These are phyloP conservation scores for Phaeotremella skinneri DNA, from an alignment of 768 basidiomycete species.

Conservation along the genomic window DNA sequence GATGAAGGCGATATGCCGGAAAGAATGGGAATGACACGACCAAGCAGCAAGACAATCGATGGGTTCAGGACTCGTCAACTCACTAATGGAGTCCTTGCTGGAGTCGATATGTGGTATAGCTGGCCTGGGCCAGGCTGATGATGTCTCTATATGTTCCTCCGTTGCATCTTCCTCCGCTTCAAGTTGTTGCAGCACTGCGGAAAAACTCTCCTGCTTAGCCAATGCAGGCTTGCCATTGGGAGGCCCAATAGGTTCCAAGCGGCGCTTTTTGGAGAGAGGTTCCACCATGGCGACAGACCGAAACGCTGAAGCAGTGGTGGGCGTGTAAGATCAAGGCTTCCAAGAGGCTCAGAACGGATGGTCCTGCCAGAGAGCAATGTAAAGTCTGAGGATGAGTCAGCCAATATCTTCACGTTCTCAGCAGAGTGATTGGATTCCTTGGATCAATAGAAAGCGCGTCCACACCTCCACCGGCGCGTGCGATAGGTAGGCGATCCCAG, in stretches of 20 bases:
- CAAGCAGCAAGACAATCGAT: too few species aligned
- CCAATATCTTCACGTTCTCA: too few species aligned
- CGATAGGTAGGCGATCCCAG: too few species aligned
- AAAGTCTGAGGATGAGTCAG: too few species aligned
- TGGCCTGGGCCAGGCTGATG: constrained; percentile 51
- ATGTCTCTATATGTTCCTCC: constrained; percentile 44
- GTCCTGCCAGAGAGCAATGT: too few species aligned
- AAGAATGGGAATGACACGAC: neutral
- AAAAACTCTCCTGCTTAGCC: constrained; percentile 39
- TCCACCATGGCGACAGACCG: constrained; percentile 31
- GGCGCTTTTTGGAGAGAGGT: constrained; percentile 36
- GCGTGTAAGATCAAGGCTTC: too few species aligned
- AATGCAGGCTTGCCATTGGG: constrained; percentile 15
- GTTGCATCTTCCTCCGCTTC: constrained; percentile 46
- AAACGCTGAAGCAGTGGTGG: too few species aligned
- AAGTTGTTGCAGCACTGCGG: constrained; percentile 40
- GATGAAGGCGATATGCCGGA: too few species aligned
- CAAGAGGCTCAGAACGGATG: too few species aligned
- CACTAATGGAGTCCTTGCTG: constrained; percentile 67
- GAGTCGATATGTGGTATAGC: constrained; percentile 58
- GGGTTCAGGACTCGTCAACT: constrained; percentile 32
- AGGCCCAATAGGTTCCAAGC: constrained; percentile 15
- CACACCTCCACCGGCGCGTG: too few species aligned
- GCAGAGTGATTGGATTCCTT: too few species aligned
- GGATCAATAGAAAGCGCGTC: too few species aligned